Conservation (phyloP, 2,329 filamentous ascomycete species). For the Aspergillus pseudonomiae region DNA sequence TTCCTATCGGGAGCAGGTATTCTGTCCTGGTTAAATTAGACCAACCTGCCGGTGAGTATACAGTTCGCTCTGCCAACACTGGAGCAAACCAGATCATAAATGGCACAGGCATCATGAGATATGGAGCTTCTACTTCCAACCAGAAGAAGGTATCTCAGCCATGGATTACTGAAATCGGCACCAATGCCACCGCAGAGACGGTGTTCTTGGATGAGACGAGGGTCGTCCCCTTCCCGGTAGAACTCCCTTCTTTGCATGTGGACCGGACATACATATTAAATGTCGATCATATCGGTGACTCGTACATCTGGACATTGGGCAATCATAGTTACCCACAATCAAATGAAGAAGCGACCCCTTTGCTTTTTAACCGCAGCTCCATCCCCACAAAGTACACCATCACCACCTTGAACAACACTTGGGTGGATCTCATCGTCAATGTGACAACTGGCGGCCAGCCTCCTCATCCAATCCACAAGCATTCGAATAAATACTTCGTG, state of each 20-base stretch:
- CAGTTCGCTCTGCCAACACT: conserved; percentile 56
- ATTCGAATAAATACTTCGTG: conserved; percentile 63
- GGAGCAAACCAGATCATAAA: conserved; percentile 58
- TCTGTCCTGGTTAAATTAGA: conserved; percentile 49
- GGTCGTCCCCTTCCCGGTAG: conserved; percentile 51
- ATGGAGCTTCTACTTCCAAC: conserved; percentile 28
- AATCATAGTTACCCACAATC: conserved; percentile 28
- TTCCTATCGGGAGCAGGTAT: conserved; percentile 44
- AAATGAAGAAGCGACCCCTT: conserved; percentile 26
- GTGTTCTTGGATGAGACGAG: conserved; percentile 49
- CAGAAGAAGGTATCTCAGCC: conserved; percentile 34
- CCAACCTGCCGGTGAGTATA: conserved; percentile 53
- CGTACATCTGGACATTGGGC: conserved; percentile 31
- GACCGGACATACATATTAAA: conserved; percentile 41
- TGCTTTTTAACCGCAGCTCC: conserved; percentile 31
- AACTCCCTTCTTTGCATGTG: background rate
- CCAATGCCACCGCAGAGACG: conserved; percentile 44
- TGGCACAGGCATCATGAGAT: conserved; percentile 55
- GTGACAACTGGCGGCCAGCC: conserved; percentile 49
- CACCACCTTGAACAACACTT: conserved; percentile 50
- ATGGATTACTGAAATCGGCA: conserved; percentile 56
- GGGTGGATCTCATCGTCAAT: conserved; percentile 55
- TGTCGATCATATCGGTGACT: conserved; percentile 23
- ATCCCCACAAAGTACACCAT: conserved; percentile 26
- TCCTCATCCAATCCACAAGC: conserved; percentile 67